Evolutionary conservation across 768 basidiomycete genomes (phyloP), one percentile per base, ranked within the genome.

Genomic region (Russula sp.): DNA sequence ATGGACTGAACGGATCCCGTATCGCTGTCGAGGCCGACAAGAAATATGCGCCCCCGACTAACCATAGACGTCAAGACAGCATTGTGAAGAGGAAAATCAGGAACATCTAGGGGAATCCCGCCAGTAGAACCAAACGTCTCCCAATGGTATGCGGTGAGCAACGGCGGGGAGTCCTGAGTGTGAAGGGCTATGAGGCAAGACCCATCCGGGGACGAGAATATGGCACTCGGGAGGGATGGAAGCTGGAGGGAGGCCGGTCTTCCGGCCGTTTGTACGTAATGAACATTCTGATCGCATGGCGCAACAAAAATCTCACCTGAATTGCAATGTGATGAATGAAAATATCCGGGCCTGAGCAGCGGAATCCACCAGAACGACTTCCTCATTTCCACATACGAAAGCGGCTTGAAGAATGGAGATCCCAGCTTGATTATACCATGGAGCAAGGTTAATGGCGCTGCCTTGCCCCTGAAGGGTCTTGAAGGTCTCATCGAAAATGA

Each of bases 191-290:
- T 50, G 22, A 85, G 68, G 65, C 83, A 84, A 37, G 84, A 75
- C 0, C 82, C 82, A 66, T 85, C 84, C 0, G 84, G 82, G 0
- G 84, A 77, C 0, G 82, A 77, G 68, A 72, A 73, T 11, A 79
- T 72, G 16, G 66, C 70, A n/a, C 56, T 63, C 0, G 82, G 81
- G 3, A 69, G 52, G 6, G 68, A 64, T 0, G 70, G 65, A 3
- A 84, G 70, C 14, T 75, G 69, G 2, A 84, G 64, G 0, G 76
- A 73, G 0, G 82, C 78, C 16, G 82, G 79, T 37, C 83, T 84
- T 42, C 14, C 27, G 3, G n/a, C 7, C 27, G 39, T 27, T 27
- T 10, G 32, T 44, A n/a, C 59, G 44, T 40, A 62, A 50, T 14
- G 7, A 11, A 42, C 0, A 10, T 3, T 11, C 20, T 10, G 42